Percentiles rank a stretch among this genome's conserved stretches.
Evolutionary conservation across 352 stramenopile species (phyloP).

Genomic region (Phytophthora lateralis): DNA sequence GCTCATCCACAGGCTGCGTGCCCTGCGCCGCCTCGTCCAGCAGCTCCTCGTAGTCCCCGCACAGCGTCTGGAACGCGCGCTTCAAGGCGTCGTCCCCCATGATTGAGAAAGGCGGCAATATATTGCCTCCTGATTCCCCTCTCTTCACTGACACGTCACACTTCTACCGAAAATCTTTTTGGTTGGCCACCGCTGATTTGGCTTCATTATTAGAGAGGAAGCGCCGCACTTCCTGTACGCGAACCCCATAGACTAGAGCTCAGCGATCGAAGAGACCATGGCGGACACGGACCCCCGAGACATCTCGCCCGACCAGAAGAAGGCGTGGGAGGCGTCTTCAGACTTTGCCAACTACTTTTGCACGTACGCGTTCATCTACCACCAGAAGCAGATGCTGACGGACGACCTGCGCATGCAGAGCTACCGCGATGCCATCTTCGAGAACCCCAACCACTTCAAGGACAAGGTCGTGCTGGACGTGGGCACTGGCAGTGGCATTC

Average conservation of each 20-base stretch:
- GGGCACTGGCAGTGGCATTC: conserved; percentile 98
- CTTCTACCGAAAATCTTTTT: conserved; percentile 3
- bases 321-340: conserved; percentile 80
- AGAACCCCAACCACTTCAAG: conserved; percentile 97
- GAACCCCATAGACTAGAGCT: not conserved
- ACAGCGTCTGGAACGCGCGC: conserved; percentile 61
- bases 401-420: conserved; percentile 99
- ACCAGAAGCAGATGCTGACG: conserved; percentile 99
- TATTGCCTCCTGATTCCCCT: not conserved
- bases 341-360: conserved; percentile 93
- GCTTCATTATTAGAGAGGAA: not conserved
- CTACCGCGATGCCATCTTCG: conserved; percentile 98
- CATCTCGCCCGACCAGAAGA: conserved; percentile 80
- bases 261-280: conserved; percentile 14
- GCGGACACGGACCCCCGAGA: conserved; percentile 42
- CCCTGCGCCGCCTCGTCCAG: conserved; percentile 63
- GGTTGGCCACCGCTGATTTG: conserved; percentile 14
- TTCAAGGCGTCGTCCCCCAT: conserved; percentile 43
- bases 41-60: conserved; percentile 71
- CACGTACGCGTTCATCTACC: conserved; percentile 91
- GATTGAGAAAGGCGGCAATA: conserved; percentile 1
- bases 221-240: conserved; percentile 1
- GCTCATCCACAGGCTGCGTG: conserved; percentile 67
- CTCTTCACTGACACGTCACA: conserved; percentile 11
- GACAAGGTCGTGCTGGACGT: conserved; percentile 99